Evolutionary conservation across 495 filamentous ascomycete species (phyloP).

Genomic region (Aspergillus cristatus): DNA sequence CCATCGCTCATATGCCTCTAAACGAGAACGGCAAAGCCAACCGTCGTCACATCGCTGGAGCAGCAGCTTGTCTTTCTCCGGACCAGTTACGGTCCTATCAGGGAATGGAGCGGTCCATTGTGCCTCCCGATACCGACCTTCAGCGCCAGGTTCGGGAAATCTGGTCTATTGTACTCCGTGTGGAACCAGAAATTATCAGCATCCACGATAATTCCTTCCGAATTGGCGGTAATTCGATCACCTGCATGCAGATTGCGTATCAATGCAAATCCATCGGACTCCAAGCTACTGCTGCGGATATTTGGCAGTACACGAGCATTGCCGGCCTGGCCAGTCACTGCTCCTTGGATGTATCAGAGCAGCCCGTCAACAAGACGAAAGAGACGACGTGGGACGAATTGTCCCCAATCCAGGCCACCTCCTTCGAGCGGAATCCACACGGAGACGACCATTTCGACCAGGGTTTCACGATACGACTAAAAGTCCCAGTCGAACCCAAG

Average conservation of each 20-base stretch:
- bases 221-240: slow-evolving; percentile 34
- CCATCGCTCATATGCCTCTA: no score
- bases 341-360: background rate
- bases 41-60: no score
- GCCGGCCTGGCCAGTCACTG: background rate
- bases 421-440: slow-evolving; percentile 13
- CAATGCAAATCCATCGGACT: slow-evolving; percentile 6
- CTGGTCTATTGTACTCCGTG: slow-evolving; percentile 10
- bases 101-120: no score
- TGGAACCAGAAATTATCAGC: slow-evolving; percentile 11
- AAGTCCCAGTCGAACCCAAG: slow-evolving; percentile 27
- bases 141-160: slow-evolving; percentile 10
- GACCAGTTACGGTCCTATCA: no score
- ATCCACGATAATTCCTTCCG: slow-evolving; percentile 27
- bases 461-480: slow-evolving; percentile 46
- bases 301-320: background rate
- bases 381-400: background rate
- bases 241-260: slow-evolving; percentile 28
- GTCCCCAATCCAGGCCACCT: slow-evolving; percentile 17
- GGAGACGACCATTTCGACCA: slow-evolving; percentile 52
- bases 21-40: no score
- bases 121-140: slow-evolving; percentile 10
- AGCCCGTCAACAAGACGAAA: slow-evolving; percentile 3
- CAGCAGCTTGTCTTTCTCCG: no score
- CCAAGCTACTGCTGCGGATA: background rate